phyloP scores from a whole-genome alignment of 176 grass and related monocot species.

The Eleusine coracana region DNA sequence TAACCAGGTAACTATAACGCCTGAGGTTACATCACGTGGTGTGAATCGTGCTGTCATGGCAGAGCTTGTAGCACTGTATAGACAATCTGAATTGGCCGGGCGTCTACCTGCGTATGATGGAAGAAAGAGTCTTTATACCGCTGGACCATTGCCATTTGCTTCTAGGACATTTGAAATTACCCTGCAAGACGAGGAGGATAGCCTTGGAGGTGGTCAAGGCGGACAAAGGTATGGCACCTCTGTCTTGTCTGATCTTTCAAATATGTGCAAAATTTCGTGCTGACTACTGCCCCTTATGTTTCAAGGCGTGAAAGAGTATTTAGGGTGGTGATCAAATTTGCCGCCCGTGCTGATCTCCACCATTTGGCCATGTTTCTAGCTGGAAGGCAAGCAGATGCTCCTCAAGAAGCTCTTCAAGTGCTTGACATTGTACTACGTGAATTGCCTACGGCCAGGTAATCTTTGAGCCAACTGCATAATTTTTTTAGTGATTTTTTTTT shows the following conservation, averaged over 20 bases:
- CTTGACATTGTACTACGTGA: conserved; percentile 93
- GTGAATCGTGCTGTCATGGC: conserved; percentile 92
- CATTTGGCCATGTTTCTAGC: conserved; percentile 88
- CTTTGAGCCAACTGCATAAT: conserved; percentile 9
- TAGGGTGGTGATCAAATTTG: conserved; percentile 91
- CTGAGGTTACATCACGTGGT: conserved; percentile 80
- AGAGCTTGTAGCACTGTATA: conserved; percentile 67
- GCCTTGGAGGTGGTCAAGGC: conserved; percentile 55
- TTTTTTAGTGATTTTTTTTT: conserved; percentile 19
- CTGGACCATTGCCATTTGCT: conserved; percentile 79
- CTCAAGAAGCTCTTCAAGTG: conserved; percentile 96
- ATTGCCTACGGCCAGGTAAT: conserved; percentile 81
- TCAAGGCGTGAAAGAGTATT: conserved; percentile 77
- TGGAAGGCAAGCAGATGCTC: conserved; percentile 88
- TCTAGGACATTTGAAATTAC: conserved; percentile 79
- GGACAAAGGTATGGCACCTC: conserved; percentile 42
- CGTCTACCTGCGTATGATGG: conserved; percentile 86
- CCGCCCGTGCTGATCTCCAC: conserved; percentile 89
- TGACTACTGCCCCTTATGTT: conserved; percentile 40
- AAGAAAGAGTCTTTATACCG: conserved; percentile 92
- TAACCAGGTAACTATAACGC: conserved; percentile 76
- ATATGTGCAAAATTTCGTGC: neutral
- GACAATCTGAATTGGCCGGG: conserved; percentile 63
- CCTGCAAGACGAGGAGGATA: conserved; percentile 76
- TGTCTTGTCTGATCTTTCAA: conserved; percentile 6